These are phyloP conservation scores for Colletotrichum cereale DNA, from an alignment of 2,329 filamentous ascomycete genomes.

Conservation along the genomic window DNA sequence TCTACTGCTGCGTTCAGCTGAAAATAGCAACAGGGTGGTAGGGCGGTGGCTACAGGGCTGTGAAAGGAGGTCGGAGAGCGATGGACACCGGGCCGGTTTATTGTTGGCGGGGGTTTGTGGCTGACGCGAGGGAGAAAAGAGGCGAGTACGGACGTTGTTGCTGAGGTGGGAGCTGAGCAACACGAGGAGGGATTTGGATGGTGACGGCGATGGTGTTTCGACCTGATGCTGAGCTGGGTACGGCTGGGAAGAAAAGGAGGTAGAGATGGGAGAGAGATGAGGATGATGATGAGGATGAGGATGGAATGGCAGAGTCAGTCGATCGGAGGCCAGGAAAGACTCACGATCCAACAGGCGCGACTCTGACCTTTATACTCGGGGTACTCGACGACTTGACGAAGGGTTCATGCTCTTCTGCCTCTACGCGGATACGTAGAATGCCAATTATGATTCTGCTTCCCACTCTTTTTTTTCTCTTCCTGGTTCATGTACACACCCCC, in stretches of 20 bases:
- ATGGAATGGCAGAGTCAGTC: conserved; percentile 28
- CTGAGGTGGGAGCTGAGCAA: background rate
- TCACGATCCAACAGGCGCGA: conserved; percentile 34
- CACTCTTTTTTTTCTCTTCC: background rate
- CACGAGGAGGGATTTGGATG: background rate
- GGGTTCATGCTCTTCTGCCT: background rate
- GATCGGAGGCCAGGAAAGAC: conserved; percentile 9
- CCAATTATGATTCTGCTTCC: conserved; percentile 10
- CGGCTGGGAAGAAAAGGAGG: conserved; percentile 8
- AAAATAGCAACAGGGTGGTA: conserved; percentile 35
- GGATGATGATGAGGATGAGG: conserved; percentile 11
- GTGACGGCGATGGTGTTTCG: background rate
- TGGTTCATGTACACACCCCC: conserved; percentile 9
- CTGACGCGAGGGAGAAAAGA: background rate
- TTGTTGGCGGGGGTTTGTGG: conserved; percentile 15
- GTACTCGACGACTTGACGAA: conserved; percentile 12
- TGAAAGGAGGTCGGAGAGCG: conserved; percentile 15
- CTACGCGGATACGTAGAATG: background rate
- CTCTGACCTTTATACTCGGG: conserved; percentile 28
- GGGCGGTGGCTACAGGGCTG: conserved; percentile 30
- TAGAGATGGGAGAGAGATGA: background rate
- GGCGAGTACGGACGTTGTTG: background rate
- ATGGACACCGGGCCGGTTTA: conserved; percentile 10
- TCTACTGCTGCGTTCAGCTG: conserved; percentile 30
- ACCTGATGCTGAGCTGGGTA: background rate